Evolutionary conservation across 1,284 basidiomycete species (phyloP).

Genomic region (Ceratobasidium sp.): DNA sequence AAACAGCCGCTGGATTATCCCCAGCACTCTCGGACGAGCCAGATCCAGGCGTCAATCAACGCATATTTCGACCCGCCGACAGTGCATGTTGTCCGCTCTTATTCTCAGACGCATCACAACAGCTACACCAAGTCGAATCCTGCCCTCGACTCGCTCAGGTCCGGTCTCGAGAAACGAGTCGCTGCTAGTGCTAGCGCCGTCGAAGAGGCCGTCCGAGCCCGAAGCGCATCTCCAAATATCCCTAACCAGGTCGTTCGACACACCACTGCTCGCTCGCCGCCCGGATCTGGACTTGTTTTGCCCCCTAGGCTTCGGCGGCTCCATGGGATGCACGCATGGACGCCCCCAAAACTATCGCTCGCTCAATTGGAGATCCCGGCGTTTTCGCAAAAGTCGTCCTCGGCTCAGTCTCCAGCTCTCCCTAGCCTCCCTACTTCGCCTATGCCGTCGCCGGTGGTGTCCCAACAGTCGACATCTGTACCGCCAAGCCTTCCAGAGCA

Average conservation of each 20-base stretch:
- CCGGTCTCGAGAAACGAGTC: constrained; percentile 27
- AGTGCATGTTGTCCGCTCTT: not conserved
- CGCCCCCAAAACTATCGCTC: not conserved
- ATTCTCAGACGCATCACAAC: not conserved
- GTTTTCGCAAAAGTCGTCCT: not conserved
- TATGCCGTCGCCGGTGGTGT: not conserved
- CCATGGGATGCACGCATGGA: constrained; percentile 7
- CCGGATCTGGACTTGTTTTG: not conserved
- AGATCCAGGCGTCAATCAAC: constrained; percentile 14
- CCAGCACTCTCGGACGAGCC: not conserved
- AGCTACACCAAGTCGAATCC: constrained; percentile 12
- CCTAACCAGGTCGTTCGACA: not conserved
- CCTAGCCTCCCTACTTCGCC: not conserved
- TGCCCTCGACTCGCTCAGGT: constrained; percentile 35
- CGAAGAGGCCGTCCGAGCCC: constrained; percentile 39
- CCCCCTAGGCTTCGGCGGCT: constrained; percentile 35
- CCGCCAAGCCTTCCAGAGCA: not conserved
- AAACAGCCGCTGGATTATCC: not conserved
- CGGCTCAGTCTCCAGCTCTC: not conserved
- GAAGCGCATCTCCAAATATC: constrained; percentile 20
- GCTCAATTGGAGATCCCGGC: constrained; percentile 1
- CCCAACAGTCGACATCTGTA: not conserved
- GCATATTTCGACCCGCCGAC: constrained; percentile 10
- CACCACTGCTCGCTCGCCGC: not conserved
- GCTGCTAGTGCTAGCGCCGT: constrained; percentile 33